Conservation (phyloP, 331 rosid genomes). For the Stylosanthes scabra region DNA sequence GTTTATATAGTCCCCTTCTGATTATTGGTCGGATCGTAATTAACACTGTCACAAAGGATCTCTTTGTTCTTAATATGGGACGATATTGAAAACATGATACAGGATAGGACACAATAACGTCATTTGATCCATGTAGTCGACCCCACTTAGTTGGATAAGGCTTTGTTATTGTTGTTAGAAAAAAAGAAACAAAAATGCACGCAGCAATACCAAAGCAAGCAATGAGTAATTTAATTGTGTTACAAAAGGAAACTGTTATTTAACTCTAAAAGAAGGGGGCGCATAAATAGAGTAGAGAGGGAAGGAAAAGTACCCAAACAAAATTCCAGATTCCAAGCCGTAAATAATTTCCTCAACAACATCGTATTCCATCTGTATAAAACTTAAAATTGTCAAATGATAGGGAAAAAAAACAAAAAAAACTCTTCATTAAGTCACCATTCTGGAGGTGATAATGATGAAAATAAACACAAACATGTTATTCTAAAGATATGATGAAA, state of each 20-base stretch:
- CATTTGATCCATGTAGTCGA: too few relatives aligned
- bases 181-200: not conserved
- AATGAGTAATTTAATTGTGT: not conserved
- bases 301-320: slow-evolving; percentile 79
- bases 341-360: slow-evolving; percentile 95
- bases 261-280: slow-evolving; percentile 29
- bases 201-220: slow-evolving; percentile 10
- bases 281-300: slow-evolving; percentile 17
- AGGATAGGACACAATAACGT: too few relatives aligned
- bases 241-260: not conserved
- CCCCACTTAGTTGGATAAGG: not conserved
- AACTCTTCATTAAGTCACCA: slow-evolving; percentile 27
- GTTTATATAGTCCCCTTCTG: not conserved
- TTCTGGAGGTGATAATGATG: slow-evolving; percentile 1
- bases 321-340: slow-evolving; percentile 97
- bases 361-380: slow-evolving; percentile 90
- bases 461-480: slow-evolving; percentile 27
- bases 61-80: not conserved
- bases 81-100: too few relatives aligned
- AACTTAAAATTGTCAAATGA: slow-evolving; percentile 44
- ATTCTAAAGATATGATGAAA: slow-evolving; percentile 35
- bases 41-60: not conserved
- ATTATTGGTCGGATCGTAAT: slow-evolving; percentile 8
- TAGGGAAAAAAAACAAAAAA: slow-evolving; percentile 3
- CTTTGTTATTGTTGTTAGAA: not conserved